Evolutionary conservation across 2,329 filamentous ascomycete species (phyloP).

Genomic region (Cadophora sp.): DNA sequence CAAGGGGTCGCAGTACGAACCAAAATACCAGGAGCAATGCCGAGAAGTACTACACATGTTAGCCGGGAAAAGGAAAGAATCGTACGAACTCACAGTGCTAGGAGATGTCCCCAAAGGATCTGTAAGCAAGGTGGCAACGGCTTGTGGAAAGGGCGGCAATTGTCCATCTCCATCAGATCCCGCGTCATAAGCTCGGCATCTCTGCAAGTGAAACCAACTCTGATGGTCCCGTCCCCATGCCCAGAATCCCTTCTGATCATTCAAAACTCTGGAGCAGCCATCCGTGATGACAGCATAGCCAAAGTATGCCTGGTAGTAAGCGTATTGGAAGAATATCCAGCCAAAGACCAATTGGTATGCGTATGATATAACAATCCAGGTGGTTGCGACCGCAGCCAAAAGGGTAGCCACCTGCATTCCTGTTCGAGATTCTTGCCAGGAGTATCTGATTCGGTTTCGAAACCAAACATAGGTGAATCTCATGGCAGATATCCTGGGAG

Average conservation of each 20-base stretch:
- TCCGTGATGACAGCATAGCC: not conserved
- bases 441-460: not conserved
- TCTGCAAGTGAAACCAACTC: conserved; percentile 13
- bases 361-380: not conserved
- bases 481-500: not conserved
- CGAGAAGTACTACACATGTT: not conserved
- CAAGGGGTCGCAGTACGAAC: not conserved
- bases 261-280: conserved; percentile 2
- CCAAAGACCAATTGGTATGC: not conserved
- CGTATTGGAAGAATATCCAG: not conserved
- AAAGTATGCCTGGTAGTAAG: not conserved
- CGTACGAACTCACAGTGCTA: conserved; percentile 4
- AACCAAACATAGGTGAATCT: not conserved
- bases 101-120: conserved; percentile 5
- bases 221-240: not conserved
- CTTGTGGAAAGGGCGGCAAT: not conserved
- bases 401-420: not conserved
- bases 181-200: conserved; percentile 14
- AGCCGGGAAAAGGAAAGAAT: not conserved
- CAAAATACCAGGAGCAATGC: not conserved
- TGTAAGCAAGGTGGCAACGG: not conserved
- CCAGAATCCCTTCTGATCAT: not conserved
- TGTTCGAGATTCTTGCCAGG: not conserved
- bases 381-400: fast-evolving
- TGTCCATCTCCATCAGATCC: conserved; percentile 11